Conservation (phyloP, 192 early-diverging fungal genomes). For the Umbelopsis sp. region DNA sequence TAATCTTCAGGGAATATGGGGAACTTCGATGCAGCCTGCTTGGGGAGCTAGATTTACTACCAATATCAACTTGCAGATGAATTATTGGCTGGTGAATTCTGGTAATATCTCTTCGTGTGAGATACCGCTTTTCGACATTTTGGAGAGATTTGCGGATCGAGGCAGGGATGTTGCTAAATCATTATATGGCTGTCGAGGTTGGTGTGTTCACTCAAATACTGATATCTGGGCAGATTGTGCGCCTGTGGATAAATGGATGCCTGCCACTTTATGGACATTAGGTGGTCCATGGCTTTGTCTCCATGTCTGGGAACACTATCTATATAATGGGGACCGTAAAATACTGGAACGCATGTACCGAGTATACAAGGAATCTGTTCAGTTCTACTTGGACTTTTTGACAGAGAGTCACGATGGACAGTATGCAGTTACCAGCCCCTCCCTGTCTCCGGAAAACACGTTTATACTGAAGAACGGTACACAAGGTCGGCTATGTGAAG, state of each 20-base stretch:
- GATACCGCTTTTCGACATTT: not conserved
- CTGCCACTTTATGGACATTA: not conserved
- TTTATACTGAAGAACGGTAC: not conserved
- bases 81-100: not conserved
- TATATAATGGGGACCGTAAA: not conserved
- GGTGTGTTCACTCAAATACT: not conserved
- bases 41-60: slow-evolving; percentile 1
- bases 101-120: not conserved
- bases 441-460: not conserved
- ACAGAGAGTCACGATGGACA: not conserved
- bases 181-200: not conserved
- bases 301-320: slow-evolving; percentile 2
- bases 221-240: slow-evolving; percentile 6
- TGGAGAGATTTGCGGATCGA: not conserved
- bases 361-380: not conserved
- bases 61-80: slow-evolving; percentile 2
- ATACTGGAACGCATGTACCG: not conserved
- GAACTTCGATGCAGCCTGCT: not conserved
- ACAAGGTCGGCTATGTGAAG: not conserved
- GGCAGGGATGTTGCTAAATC: not conserved
- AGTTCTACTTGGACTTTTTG: slow-evolving; percentile 1
- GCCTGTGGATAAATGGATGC: not conserved
- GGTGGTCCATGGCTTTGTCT: slow-evolving; percentile 1
- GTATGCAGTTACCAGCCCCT: not conserved
- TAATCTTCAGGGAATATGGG: slow-evolving; percentile 2